Percentiles rank a stretch among this genome's conserved stretches.
Conservation (phyloP, 805 yeast species). For the Barnettozyma botsteinii region DNA sequence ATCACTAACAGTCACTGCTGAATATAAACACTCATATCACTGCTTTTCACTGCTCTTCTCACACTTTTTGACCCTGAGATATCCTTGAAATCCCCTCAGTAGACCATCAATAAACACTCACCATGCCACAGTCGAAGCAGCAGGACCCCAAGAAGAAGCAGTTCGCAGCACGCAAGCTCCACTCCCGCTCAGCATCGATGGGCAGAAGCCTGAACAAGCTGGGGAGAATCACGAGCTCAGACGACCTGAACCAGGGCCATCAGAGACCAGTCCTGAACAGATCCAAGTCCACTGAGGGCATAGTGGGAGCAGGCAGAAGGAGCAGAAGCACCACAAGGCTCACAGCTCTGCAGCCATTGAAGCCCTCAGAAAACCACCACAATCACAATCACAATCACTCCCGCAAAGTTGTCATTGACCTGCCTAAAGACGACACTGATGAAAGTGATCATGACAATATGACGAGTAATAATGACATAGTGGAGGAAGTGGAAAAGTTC, state of each 20-base stretch:
- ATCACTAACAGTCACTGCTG: too few species aligned
- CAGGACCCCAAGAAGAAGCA: conserved; percentile 17
- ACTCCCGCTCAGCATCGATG: conserved; percentile 22
- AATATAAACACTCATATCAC: too few species aligned
- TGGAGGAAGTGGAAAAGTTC: conserved; percentile 22
- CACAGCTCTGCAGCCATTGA: conserved; percentile 18
- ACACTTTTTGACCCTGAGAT: neutral
- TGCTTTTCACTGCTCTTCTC: too few species aligned
- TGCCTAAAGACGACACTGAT: conserved; percentile 10
- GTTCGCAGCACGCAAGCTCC: conserved; percentile 18
- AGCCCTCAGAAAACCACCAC: conserved; percentile 17
- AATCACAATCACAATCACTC: too few species aligned
- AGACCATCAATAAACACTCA: neutral
- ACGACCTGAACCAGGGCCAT: conserved; percentile 13
- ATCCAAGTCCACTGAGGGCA: conserved; percentile 22
- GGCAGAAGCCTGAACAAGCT: conserved; percentile 24
- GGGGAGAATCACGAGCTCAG: conserved; percentile 18
- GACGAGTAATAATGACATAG: conserved; percentile 12
- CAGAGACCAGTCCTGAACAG: conserved; percentile 21
- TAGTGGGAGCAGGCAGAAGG: conserved; percentile 9
- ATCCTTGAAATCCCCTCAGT: too few species aligned
- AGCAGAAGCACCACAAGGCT: conserved; percentile 22
- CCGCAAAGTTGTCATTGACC: conserved; percentile 14
- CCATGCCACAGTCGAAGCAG: conserved; percentile 6
- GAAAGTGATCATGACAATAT: conserved; percentile 10